A percentile compares a stretch with the other conserved stretches of the same genome.
phyloP scores from a whole-genome alignment of 257 asterid species.

The Orobanche coerulescens region DNA sequence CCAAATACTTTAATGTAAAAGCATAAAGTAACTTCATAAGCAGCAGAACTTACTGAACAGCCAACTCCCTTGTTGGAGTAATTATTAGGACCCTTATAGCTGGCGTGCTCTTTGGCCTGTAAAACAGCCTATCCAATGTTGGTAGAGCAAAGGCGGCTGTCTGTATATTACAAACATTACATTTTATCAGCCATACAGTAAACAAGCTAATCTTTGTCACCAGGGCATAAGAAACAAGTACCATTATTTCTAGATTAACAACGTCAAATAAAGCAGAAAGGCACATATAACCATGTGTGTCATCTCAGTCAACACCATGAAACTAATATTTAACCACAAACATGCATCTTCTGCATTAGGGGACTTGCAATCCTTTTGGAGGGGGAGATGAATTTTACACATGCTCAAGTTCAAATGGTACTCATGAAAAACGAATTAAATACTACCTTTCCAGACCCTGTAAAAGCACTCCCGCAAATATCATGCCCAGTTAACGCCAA shows the following conservation, averaged over 20 bases:
- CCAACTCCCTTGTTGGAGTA: constrained; percentile 96
- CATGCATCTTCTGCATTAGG: too few species aligned
- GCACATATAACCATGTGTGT: neutral
- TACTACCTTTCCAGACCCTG: constrained; percentile 98
- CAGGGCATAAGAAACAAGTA: neutral
- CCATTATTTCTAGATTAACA: neutral
- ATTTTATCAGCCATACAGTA: constrained; percentile 21
- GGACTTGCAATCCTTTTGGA: too few species aligned
- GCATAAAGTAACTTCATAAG: neutral
- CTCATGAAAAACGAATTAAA: neutral
- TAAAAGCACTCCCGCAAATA: constrained; percentile 94
- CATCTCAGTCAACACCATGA: constrained; percentile 7
- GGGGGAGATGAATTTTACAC: too few species aligned
- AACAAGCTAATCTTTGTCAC: neutral
- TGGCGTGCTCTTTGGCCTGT: constrained; percentile 78
- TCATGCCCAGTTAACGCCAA: constrained; percentile 83
- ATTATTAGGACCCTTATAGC: constrained; percentile 91
- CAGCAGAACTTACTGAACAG: constrained; percentile 75
- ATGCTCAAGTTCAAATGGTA: neutral
- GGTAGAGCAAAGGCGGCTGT: constrained; percentile 99
- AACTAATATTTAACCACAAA: neutral
- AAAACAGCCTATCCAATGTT: constrained; percentile 79
- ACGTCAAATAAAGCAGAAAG: neutral
- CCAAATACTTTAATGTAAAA: neutral
- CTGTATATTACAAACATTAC: constrained; percentile 34